These are phyloP conservation scores for Tinospora cordifolia DNA, from an alignment of 164 flowering plant species.

Conservation along the genomic window DNA sequence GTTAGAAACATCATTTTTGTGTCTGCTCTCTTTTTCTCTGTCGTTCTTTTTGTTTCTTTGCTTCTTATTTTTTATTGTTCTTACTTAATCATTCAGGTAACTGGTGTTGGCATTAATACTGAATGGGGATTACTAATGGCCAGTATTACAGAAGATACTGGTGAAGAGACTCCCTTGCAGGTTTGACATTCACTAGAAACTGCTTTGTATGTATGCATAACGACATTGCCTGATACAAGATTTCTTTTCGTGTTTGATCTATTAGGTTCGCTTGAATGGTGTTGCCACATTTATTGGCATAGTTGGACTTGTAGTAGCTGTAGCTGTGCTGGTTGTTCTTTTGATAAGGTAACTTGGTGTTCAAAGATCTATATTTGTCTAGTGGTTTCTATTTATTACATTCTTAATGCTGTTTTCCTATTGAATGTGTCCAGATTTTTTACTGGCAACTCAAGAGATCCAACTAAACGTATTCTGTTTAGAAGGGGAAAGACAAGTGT, in stretches of 20 bases:
- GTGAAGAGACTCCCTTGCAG: constrained; percentile 99
- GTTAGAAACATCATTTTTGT: too few species aligned
- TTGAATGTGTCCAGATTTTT: constrained; percentile 46
- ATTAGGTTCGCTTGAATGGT: constrained; percentile 87
- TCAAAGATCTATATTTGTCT: neutral
- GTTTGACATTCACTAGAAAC: constrained; percentile 22
- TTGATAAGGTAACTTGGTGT: constrained; percentile 42
- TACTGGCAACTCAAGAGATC: constrained; percentile 55
- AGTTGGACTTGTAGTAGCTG: constrained; percentile 77
- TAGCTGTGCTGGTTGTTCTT: constrained; percentile 64
- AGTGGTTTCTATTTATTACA: neutral
- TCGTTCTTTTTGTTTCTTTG: neutral
- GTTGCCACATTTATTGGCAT: constrained; percentile 92
- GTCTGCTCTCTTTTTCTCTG: neutral
- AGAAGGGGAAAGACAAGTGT: constrained; percentile 43
- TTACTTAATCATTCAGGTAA: constrained; percentile 42
- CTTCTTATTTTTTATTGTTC: neutral
- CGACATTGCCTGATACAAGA: neutral
- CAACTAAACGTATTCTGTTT: constrained; percentile 38
- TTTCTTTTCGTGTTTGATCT: neutral
- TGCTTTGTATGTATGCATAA: neutral
- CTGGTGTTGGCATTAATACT: constrained; percentile 89
- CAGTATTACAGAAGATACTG: constrained; percentile 90
- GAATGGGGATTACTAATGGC: constrained; percentile 99
- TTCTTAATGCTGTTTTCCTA: neutral